Base-by-base conservation (phyloP, 805 yeast genomes). In the Limtongozyma cylindracea region DNA sequence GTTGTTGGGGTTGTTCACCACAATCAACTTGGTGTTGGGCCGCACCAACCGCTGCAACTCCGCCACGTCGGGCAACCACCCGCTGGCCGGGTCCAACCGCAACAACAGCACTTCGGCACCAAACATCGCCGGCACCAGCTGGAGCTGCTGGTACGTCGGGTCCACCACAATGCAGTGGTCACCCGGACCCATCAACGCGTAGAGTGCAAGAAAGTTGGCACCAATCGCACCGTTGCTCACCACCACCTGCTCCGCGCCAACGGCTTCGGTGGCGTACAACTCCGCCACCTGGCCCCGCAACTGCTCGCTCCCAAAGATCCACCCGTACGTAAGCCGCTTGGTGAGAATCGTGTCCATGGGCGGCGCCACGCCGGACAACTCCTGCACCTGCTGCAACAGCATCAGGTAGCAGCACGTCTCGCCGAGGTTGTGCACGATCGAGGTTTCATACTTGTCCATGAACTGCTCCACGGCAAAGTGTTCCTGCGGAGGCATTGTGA, bases 171-270 rank as follows among this genome's bases (percentile, higher is more conserved):
- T 43, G 4, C 54, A 55, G 26, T 53, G 61, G 27, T 57, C 66
- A 4, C 45, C 53, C 4, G 46, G 41, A 17, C 50, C 49, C 5
- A 51, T 49, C 4, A 61, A 26, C 1, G 58, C 35, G 27, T 57
- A 58, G 25, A 53, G 45, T 2, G 47, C 28, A 13, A 59, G 38
- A 31, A 56, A 61, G 29, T 61, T 61, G 16, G 58, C 66, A 6
- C 58, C 67, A 35, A 61, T 61, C 3, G 63, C 65, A 13, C 68
- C 68, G 31, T 57, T 56, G 12, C 64, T 55, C 14, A 58, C 34
- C 11, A 60, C 44, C 13, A 61, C 49, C 24, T 60, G 35, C 2
- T 52, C 54, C 2, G 28, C 27, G 6, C 29, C 25, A 9, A 32
- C 28, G 6, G 19, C 20, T 3, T 34, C 31, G 8, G 35, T 43